Base-by-base conservation (phyloP, 345 rosid species). In the Camelina hispida region DNA sequence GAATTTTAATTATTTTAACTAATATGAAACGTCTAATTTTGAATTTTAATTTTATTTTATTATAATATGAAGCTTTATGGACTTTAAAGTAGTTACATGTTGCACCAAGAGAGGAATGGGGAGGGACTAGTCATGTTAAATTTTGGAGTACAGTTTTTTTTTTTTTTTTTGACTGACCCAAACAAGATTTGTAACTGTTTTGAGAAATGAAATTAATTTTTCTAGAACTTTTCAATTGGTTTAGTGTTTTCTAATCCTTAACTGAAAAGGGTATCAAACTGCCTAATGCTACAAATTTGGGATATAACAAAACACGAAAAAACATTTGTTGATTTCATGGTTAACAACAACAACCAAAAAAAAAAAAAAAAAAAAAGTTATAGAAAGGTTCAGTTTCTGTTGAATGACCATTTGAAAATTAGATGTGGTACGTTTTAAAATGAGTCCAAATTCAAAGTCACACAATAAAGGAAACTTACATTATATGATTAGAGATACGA, bases 401-500 rank as follows among this genome's bases (percentile, higher is more conserved):
- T 44, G 9, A 40, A 1, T 16, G 22, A 3, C 2, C 0, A 23
- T n/a, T 32, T 47, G 17, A n/a, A 48, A 11, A 38, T 13, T 23
- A 37, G 13, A 51, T 15, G 37, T 35, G 14, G 47, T 32, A 53
- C 53, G 40, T 17, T 73, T 34, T n/a, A 7, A 20, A 44, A 46
- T 35, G 11, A n/a, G n/a, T 32, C 9, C 2, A 23, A 42, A 50
- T 14, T 66, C 20, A 46, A 46, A 68, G 53, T 37, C 43, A 44
- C 2, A 42, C 62, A 20, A 2, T 30, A 58, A 58, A 46, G 47
- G 60, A 52, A 56, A 73, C 57, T 34, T 74, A 38, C 59, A 66
- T 15, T 34, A 9, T 73, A 44, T 32, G 57, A 65, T 25, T 44
- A 46, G 40, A 46, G 48, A 56, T 74, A 37, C 61, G 62, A 68